These are phyloP conservation scores for Arthonia radiata DNA, from an alignment of 495 filamentous ascomycete species.

Conservation along the genomic window DNA sequence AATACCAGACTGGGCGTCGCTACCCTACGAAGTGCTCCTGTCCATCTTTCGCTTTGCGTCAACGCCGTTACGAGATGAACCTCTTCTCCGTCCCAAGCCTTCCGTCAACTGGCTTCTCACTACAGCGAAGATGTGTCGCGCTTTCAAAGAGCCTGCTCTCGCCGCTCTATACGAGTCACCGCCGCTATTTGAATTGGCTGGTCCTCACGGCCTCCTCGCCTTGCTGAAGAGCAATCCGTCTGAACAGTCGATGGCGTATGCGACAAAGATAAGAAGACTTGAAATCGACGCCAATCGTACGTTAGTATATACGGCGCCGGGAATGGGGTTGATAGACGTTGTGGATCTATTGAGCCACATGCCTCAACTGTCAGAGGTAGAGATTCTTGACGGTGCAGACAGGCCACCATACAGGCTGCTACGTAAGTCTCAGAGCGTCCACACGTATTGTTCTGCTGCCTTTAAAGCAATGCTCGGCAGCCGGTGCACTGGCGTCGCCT, in stretches of 20 bases:
- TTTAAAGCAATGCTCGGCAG: too few species aligned
- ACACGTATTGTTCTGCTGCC: conserved; percentile 29
- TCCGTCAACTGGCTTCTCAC: conserved; percentile 36
- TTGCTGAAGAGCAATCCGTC: conserved; percentile 20
- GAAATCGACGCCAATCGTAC: conserved; percentile 31
- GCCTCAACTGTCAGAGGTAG: conserved; percentile 25
- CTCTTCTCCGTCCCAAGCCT: conserved; percentile 7
- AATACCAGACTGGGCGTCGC: conserved; percentile 38
- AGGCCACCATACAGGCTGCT: conserved; percentile 27
- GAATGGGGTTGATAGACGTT: conserved; percentile 19
- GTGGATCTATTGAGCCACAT: conserved; percentile 16
- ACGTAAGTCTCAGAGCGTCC: conserved; percentile 18
- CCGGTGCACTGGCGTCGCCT: too few species aligned
- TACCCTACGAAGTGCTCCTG: conserved; percentile 49
- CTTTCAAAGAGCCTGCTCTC: conserved; percentile 50
- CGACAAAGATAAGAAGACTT: conserved; percentile 42
- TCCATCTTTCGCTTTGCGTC: conserved; percentile 43
- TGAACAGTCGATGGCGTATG: conserved; percentile 28
- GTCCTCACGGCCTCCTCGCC: conserved; percentile 22
- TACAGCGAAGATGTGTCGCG: conserved; percentile 32
- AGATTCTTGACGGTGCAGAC: conserved; percentile 28
- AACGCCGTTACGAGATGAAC: conserved; percentile 29
- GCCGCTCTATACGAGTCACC: conserved; percentile 48
- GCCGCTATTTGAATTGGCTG: conserved; percentile 27
- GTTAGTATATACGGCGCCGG: conserved; percentile 11